Evolutionary conservation across 257 asterid genomes (phyloP).

Genomic region (Coffea canephora): DNA sequence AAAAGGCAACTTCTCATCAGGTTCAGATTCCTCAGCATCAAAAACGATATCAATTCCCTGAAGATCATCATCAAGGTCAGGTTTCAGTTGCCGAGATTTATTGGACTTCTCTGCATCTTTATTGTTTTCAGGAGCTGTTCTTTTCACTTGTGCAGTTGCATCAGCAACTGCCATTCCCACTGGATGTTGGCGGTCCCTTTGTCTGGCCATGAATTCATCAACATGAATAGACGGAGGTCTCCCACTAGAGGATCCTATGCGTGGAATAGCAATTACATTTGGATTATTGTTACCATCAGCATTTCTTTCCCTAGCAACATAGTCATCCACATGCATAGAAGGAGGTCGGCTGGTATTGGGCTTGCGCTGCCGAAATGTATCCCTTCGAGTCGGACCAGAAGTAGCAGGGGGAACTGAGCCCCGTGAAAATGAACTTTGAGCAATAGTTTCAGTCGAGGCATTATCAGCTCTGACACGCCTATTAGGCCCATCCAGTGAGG

Average conservation of each 20-base stretch:
- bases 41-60: slow-evolving; percentile 94
- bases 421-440: slow-evolving; percentile 66
- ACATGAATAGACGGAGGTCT: slow-evolving; percentile 94
- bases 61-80: slow-evolving; percentile 94
- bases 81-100: slow-evolving; percentile 57
- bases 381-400: slow-evolving; percentile 84
- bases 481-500: slow-evolving; percentile 66
- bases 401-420: slow-evolving; percentile 56
- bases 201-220: slow-evolving; percentile 97
- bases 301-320: slow-evolving; percentile 89
- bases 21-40: slow-evolving; percentile 91
- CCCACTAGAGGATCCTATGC: slow-evolving; percentile 78
- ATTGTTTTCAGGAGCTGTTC: slow-evolving; percentile 46
- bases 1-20: slow-evolving; percentile 80
- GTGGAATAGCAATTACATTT: slow-evolving; percentile 74
- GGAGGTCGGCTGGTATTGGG: slow-evolving; percentile 99
- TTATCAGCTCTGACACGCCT: slow-evolving; percentile 72
- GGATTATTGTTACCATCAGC: slow-evolving; percentile 70
- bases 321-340: slow-evolving; percentile 98
- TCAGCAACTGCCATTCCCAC: slow-evolving; percentile 45
- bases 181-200: slow-evolving; percentile 76
- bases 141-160: slow-evolving; percentile 47
- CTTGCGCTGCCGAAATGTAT: slow-evolving; percentile 91
- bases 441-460: slow-evolving; percentile 45
- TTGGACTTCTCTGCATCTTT: slow-evolving; percentile 52